Percentiles rank a stretch among this genome's conserved stretches.
Evolutionary conservation across 78 protist species (phyloP).

Genomic region (slime mould (Dictyostelium discoideum)): dicty_2.7 NC_007090.3:5234001-5234500

Average conservation of each 20-base stretch:
- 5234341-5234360: not conserved
- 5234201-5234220: conserved; percentile 47
- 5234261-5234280: conserved; percentile 43
- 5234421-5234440: not conserved
- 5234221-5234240: conserved; percentile 52
- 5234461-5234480: conserved; percentile 8
- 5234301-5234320: not conserved
- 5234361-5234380: not conserved
- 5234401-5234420: not conserved
- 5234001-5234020: conserved; percentile 54
- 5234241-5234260: conserved; percentile 66
- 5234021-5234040: conserved; percentile 11
- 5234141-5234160: conserved; percentile 49
- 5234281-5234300: conserved; percentile 36
- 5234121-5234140: conserved; percentile 76
- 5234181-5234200: conserved; percentile 53
- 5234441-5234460: not conserved
- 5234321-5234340: not conserved
- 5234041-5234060: conserved; percentile 47
- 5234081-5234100: conserved; percentile 21
- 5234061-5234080: conserved; percentile 23
- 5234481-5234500: conserved; percentile 21
- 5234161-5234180: conserved; percentile 66
- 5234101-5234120: conserved; percentile 79
- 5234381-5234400: not conserved